Evolutionary conservation across 2,329 filamentous ascomycete species (phyloP).

Genomic region (Chrysoporthe austroafricana): DNA sequence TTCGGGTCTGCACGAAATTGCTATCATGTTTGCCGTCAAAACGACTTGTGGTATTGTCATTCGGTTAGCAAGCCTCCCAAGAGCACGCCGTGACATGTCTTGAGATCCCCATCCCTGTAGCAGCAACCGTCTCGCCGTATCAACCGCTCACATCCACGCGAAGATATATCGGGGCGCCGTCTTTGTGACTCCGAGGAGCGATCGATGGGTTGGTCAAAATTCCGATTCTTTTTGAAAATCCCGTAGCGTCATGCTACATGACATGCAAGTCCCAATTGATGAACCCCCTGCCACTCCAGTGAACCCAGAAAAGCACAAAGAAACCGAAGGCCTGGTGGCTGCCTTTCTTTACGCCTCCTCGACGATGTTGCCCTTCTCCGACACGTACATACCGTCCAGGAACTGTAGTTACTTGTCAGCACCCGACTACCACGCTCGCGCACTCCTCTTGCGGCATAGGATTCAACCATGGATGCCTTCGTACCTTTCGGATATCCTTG

Average conservation of each 20-base stretch:
- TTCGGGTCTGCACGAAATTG: background rate
- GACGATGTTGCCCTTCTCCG: slow-evolving; percentile 94
- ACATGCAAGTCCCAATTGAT: slow-evolving; percentile 58
- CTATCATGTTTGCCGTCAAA: background rate
- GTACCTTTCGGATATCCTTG: slow-evolving; percentile 99
- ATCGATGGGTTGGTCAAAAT: slow-evolving; percentile 37
- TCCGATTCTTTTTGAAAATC: slow-evolving; percentile 37
- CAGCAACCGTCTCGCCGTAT: background rate
- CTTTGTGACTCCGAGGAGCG: slow-evolving; percentile 24
- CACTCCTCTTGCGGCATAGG: background rate
- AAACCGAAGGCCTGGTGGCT: slow-evolving; percentile 35
- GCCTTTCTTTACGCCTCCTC: slow-evolving; percentile 56
- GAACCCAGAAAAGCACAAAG: slow-evolving; percentile 61
- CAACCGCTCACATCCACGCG: slow-evolving; percentile 21
- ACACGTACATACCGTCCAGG: slow-evolving; percentile 99
- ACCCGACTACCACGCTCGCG: background rate
- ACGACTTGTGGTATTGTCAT: slow-evolving; percentile 7
- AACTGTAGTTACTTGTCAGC: slow-evolving; percentile 64
- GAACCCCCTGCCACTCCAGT: slow-evolving; percentile 63
- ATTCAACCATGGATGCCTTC: background rate
- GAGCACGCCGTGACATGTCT: slow-evolving; percentile 5
- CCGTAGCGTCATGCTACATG: slow-evolving; percentile 51
- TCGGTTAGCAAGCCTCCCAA: slow-evolving; percentile 14
- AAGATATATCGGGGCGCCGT: slow-evolving; percentile 20
- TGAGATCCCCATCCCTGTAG: background rate